These are phyloP conservation scores for Salvia hispanica DNA, from an alignment of 257 asterid genomes.

Conservation along the genomic window DNA sequence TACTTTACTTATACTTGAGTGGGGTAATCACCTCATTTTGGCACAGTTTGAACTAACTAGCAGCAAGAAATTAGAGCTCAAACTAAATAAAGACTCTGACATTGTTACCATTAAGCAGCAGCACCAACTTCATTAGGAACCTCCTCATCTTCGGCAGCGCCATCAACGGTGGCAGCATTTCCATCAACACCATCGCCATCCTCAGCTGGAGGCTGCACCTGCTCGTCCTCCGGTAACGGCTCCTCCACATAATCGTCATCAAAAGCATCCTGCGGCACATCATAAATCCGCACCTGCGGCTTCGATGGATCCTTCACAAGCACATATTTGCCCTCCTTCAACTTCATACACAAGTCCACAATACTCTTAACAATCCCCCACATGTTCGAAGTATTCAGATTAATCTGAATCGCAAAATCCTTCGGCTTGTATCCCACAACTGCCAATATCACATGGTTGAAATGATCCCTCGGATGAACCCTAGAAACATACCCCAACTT, in stretches of 20 bases:
- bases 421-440: constrained; percentile 93
- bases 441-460: constrained; percentile 86
- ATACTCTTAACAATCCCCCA: constrained; percentile 97
- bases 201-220: constrained; percentile 92
- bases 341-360: constrained; percentile 95
- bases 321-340: constrained; percentile 93
- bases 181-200: constrained; percentile 61
- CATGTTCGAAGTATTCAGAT: constrained; percentile 89
- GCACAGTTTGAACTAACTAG: no score
- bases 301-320: constrained; percentile 95
- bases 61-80: no score
- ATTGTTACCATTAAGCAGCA: constrained; percentile 40
- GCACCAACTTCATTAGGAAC: constrained; percentile 41
- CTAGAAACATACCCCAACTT: constrained; percentile 93
- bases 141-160: constrained; percentile 52
- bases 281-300: constrained; percentile 94
- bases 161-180: constrained; percentile 39
- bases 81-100: no score
- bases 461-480: constrained; percentile 96
- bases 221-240: constrained; percentile 95
- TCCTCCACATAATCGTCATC: constrained; percentile 97
- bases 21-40: no score
- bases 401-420: constrained; percentile 88
- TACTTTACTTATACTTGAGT: no score
- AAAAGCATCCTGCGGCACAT: constrained; percentile 96